phyloP scores from a whole-genome alignment of 2,329 filamentous ascomycete genomes.

The Aspergillus pseudoterreus region DNA sequence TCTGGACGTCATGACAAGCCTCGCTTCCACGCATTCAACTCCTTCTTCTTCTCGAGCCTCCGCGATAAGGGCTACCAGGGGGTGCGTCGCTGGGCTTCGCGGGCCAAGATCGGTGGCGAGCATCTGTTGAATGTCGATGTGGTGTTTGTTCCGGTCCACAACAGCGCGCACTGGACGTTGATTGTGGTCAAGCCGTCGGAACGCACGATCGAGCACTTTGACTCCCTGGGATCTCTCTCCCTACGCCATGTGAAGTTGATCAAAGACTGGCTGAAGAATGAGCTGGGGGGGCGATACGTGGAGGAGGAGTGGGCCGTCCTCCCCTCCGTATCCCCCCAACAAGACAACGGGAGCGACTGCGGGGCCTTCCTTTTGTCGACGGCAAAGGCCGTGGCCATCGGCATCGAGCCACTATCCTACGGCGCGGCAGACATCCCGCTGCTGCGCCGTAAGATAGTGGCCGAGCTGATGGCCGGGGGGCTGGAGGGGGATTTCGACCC shows the following conservation, averaged over 20 bases:
- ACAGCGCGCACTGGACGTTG: conserved; percentile 47
- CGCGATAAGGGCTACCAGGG: conserved; percentile 38
- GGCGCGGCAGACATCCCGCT: conserved; percentile 36
- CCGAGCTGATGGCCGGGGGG: conserved; percentile 45
- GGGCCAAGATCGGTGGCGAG: conserved; percentile 46
- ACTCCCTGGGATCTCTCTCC: conserved; percentile 39
- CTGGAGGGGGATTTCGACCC: conserved; percentile 42
- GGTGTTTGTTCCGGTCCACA: conserved; percentile 47
- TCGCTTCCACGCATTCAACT: conserved; percentile 42
- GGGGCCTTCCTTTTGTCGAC: conserved; percentile 50
- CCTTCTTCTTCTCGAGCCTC: conserved; percentile 44
- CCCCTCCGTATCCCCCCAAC: conserved; percentile 39
- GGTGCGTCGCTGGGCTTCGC: conserved; percentile 42
- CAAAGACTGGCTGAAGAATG: conserved; percentile 41
- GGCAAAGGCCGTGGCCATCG: conserved; percentile 45
- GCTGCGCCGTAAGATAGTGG: conserved; percentile 45
- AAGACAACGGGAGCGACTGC: conserved; percentile 47
- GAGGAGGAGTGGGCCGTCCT: conserved; percentile 44
- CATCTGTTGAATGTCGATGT: conserved; percentile 43
- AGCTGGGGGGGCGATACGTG: conserved; percentile 38
- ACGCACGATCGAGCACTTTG: conserved; percentile 47
- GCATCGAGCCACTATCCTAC: conserved; percentile 42
- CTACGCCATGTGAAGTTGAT: conserved; percentile 30
- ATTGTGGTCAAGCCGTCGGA: conserved; percentile 42
- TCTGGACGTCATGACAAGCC: conserved; percentile 33